phyloP scores from a whole-genome alignment of 2,329 filamentous ascomycete species.

The Epichloe gansuensis region DNA sequence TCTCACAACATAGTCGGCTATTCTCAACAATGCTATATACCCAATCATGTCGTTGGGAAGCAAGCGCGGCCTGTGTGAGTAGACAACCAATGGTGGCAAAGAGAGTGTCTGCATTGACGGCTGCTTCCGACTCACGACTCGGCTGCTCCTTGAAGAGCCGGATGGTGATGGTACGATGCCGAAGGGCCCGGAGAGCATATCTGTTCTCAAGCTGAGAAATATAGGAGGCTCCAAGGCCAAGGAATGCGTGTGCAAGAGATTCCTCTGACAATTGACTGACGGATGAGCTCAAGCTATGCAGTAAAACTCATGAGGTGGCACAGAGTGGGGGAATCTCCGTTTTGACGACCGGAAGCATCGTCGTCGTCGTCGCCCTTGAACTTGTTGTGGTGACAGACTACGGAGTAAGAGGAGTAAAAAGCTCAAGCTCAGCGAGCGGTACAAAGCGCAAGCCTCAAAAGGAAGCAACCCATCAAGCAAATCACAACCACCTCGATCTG shows the following conservation, averaged over 20 bases:
- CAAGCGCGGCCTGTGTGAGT: constrained; percentile 22
- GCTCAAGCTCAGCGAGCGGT: no score
- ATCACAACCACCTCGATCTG: no score
- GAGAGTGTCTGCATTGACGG: constrained; percentile 22
- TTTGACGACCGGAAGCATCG: no score
- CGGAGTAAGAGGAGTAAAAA: no score
- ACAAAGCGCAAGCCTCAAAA: no score
- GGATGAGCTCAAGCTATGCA: constrained; percentile 14
- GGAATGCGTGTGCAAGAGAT: constrained; percentile 24
- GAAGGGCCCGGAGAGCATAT: constrained; percentile 18
- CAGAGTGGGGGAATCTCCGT: no score
- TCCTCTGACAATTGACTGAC: constrained; percentile 20
- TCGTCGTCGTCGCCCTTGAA: no score
- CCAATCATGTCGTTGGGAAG: constrained; percentile 26
- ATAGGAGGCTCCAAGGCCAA: constrained; percentile 24
- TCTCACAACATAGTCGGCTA: constrained; percentile 13
- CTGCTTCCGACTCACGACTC: constrained; percentile 12
- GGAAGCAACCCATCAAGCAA: no score
- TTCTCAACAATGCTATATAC: constrained; percentile 23
- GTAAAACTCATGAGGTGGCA: no score
- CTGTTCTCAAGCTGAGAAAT: constrained; percentile 18
- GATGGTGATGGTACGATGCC: constrained; percentile 13
- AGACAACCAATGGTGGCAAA: constrained; percentile 23
- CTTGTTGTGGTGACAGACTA: no score
- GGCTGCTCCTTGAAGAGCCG: constrained; percentile 22